Base-by-base conservation (phyloP, 257 asterid species). In the Leonotis leonurus region DNA sequence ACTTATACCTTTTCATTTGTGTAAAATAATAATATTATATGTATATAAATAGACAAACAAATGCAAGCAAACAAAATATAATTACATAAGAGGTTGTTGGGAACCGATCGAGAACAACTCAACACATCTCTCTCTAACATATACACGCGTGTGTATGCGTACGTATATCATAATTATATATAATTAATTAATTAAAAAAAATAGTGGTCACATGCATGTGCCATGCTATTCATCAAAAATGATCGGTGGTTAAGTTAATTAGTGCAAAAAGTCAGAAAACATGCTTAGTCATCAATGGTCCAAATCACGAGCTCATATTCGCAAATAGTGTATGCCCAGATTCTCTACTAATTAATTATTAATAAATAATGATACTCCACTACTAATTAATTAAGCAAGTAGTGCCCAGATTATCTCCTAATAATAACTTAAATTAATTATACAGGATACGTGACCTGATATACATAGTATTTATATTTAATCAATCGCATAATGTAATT, bases 231-330 rank as follows among this genome's bases (percentile, higher is more conserved):
- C 73, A 64, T 72, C 75, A 56, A 63, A 60, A 64, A 46, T 55
- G 14, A 65, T 56, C 78, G 81, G 78, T 69, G 72, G 74, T 62
- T 62, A 55, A 53, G 71, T 77, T 33, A 54, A 68, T 76, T 59
- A n/a, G 48, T 50, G 41, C 35, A 20, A 41, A 57, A 72, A 40
- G 76, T 72, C 78, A 64, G 39, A 56, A 46, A 68, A 65, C 64
- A 75, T 70, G 73, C 73, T 59, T 65, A 65, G 6, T 58, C 77
- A 63, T 37, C 26, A 14, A 52, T 10, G 40, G 20, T 72, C 66
- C 77, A 72, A 68, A 43, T 72, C 70, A 72, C 73, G 70, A 71
- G 70, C 75, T 52, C 20, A 75, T 71, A 70, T 70, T 56, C 67
- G 27, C 29, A 6, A 32, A 5, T 11, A 52, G 5, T 52, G n/a